Percentiles rank a stretch among this genome's conserved stretches.
Conservation (phyloP, 208 protist genomes). For the Trypanosoma conorhini region DNA sequence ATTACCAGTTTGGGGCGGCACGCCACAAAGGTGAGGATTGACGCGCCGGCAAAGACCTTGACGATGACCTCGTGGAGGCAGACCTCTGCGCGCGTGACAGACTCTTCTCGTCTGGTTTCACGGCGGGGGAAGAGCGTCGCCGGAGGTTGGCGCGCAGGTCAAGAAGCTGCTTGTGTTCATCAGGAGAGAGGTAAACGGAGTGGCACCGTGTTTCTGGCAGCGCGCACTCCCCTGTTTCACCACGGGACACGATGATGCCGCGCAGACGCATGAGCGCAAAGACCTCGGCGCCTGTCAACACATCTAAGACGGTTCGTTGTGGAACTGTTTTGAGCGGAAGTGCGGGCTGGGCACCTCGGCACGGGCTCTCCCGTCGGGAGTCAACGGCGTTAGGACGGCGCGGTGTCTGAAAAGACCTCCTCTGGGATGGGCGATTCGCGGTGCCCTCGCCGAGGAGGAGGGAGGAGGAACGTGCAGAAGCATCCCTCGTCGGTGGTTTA, state of each 20-base stretch:
- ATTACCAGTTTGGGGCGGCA: background rate
- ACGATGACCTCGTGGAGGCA: background rate
- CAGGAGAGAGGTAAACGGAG: conserved; percentile 55
- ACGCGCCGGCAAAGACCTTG: background rate
- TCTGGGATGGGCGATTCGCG: background rate
- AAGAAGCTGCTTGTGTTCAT: conserved; percentile 67
- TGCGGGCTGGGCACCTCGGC: background rate
- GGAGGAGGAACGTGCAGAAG: background rate
- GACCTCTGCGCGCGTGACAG: background rate
- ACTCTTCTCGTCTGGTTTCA: background rate
- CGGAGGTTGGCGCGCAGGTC: conserved; percentile 46
- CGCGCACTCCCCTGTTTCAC: conserved; percentile 56
- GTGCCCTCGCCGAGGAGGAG: background rate
- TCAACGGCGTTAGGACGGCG: background rate
- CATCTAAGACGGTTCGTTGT: conserved; percentile 44
- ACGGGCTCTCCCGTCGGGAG: conserved; percentile 5
- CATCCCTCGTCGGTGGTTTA: background rate
- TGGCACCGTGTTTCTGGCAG: conserved; percentile 53
- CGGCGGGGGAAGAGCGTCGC: background rate
- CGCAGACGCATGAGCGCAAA: conserved; percentile 78
- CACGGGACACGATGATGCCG: conserved; percentile 65
- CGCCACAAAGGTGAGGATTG: background rate
- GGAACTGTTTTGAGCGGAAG: conserved; percentile 28
- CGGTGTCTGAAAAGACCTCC: background rate
- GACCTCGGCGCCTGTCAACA: conserved; percentile 70